Percentiles rank a stretch among this genome's conserved stretches.
phyloP scores from a whole-genome alignment of 2,329 filamentous ascomycete species.

The Volutella citrinella region DNA sequence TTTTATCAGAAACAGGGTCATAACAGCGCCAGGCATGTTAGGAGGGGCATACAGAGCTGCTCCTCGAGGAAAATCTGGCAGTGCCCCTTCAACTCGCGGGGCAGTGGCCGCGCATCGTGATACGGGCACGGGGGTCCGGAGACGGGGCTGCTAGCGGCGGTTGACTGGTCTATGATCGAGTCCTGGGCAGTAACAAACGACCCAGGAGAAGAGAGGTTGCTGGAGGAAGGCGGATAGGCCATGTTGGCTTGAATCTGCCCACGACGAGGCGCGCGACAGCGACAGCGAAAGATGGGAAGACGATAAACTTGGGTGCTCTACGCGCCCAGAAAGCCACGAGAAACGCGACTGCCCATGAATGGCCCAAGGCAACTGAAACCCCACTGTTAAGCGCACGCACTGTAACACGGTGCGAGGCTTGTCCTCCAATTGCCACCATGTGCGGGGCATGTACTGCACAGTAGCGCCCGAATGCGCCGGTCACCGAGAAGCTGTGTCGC shows the following conservation, averaged over 20 bases:
- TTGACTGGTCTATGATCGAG: conserved; percentile 27
- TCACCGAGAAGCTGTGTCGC: too few species aligned
- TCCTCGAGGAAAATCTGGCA: conserved; percentile 74
- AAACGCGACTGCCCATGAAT: too few species aligned
- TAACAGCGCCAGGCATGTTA: too few species aligned
- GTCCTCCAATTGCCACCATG: too few species aligned
- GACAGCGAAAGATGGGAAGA: conserved; percentile 2
- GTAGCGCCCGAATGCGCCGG: too few species aligned
- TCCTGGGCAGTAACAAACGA: conserved; percentile 36
- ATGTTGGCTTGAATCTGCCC: conserved; percentile 16
- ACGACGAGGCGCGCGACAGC: too few species aligned
- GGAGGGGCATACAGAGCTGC: conserved; percentile 62
- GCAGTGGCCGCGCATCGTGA: conserved; percentile 53
- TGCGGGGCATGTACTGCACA: too few species aligned
- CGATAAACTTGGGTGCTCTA: conserved; percentile 18
- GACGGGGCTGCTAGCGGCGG: conserved; percentile 34
- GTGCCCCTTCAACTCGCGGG: conserved; percentile 63
- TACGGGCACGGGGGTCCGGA: conserved; percentile 38
- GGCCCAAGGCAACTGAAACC: too few species aligned
- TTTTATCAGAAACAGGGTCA: too few species aligned
- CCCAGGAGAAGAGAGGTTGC: conserved; percentile 26
- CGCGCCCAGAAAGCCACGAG: too few species aligned
- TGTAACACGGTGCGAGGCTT: too few species aligned
- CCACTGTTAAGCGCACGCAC: too few species aligned
- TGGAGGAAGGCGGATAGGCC: conserved; percentile 19